Base-by-base conservation (phyloP, 768 basidiomycete species). In the Auricularia sp. region DNA sequence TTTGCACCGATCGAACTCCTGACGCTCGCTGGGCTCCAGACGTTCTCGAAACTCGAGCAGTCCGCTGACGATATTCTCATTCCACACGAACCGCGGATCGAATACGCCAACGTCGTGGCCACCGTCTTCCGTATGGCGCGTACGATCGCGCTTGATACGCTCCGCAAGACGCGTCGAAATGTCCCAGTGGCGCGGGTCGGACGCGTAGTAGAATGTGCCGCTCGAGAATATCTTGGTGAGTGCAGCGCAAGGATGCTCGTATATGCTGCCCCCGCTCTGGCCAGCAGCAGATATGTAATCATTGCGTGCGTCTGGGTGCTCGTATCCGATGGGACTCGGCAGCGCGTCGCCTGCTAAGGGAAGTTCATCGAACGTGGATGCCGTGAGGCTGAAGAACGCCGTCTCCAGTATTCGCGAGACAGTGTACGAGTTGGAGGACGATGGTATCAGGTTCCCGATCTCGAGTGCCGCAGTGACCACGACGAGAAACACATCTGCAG, bases 51-150 rank as follows among this genome's bases (percentile, higher is more conserved):
- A 98, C 70, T 93, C 88, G 42, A 98, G 81, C 63, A 98, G 76
- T 70, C 92, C 91, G 53, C 86, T 81, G 56, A 95, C 83, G 62
- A 98, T 87, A 70, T 87, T 95, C 69, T 90, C 87, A 72, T 99
- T 99, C 96, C 96, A 99, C 12, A 98, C 84, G 72, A 95, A 96
- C 61, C 91, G 83, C 63, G 87, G 86, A 72, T 95, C 92, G 68
- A 87, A 92, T n/a, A 79, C 76, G 29, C 78, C 79, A 8, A 81
- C 72, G 69, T 90, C 85, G 66, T 76, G 77, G 47, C 73, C 72
- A 58, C 63, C 54, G 47, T 14, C 34, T 65, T 61, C 47, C 8
- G 39, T 42, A 14, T 42, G 39, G 8, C 39, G 39, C 39, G 39
- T 75, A 63, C 72, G 75, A 69, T 82, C 81, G 72, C 84, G 78